These are phyloP conservation scores for Boletus reticuloceps DNA, from an alignment of 768 basidiomycete genomes.

Conservation along the genomic window DNA sequence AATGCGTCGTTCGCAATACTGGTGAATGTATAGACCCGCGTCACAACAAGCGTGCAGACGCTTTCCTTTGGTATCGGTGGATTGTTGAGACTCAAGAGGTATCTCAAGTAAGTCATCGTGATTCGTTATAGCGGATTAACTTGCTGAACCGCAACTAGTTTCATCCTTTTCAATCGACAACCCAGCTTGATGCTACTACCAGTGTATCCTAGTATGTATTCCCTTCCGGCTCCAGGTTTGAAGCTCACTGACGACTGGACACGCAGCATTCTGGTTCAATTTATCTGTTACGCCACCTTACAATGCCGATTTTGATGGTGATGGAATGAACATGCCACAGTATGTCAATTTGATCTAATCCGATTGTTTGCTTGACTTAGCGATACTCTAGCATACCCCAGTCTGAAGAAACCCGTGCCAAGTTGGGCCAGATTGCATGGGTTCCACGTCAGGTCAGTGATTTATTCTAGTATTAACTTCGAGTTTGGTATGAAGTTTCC, in stretches of 20 bases:
- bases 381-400: no score
- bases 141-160: constrained; percentile 3
- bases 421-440: no score
- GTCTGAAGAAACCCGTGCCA: no score
- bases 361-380: constrained; percentile 5
- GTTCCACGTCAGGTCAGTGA: no score
- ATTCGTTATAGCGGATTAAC: constrained; percentile 35
- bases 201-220: constrained; percentile 86
- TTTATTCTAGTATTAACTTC: no score
- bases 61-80: constrained; percentile 97
- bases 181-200: constrained; percentile 97
- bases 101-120: constrained; percentile 90
- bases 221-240: not conserved
- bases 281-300: constrained; percentile 98
- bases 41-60: constrained; percentile 94
- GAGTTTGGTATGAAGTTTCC: no score
- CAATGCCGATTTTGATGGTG: constrained; percentile 99
- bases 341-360: constrained; percentile 45
- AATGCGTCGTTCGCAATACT: constrained; percentile 95
- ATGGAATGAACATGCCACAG: constrained; percentile 99
- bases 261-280: constrained; percentile 89
- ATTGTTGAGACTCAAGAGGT: constrained; percentile 78
- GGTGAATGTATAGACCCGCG: constrained; percentile 96
- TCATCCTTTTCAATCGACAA: constrained; percentile 88
- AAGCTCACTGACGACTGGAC: constrained; percentile 16